These are phyloP conservation scores for Blastomyces percursus DNA, from an alignment of 2,329 filamentous ascomycete genomes.

Conservation along the genomic window DNA sequence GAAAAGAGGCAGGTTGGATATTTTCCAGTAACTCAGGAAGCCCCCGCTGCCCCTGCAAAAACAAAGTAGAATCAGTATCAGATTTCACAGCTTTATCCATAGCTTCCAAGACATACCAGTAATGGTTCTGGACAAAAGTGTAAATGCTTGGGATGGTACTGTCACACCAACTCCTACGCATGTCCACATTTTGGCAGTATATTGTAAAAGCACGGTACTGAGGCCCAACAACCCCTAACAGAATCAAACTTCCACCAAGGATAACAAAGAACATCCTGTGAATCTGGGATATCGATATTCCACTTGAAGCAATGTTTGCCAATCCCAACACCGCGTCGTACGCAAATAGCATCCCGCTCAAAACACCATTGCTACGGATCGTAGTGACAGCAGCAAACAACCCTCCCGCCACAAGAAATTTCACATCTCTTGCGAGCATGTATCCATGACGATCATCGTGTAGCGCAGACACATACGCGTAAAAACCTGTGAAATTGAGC, in stretches of 20 bases:
- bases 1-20: constrained; percentile 79
- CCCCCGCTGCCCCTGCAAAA: constrained; percentile 49
- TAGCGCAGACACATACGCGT: constrained; percentile 50
- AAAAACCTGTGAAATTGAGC: constrained; percentile 62
- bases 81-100: not conserved
- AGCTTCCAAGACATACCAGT: constrained; percentile 57
- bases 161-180: constrained; percentile 61
- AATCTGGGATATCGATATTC: constrained; percentile 30
- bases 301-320: constrained; percentile 32
- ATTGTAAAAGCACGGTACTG: constrained; percentile 63
- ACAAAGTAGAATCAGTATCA: not conserved
- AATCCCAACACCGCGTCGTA: constrained; percentile 44
- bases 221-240: constrained; percentile 56
- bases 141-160: constrained; percentile 74
- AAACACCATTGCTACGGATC: constrained; percentile 74
- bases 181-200: constrained; percentile 46
- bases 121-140: constrained; percentile 73
- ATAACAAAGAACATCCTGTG: constrained; percentile 49
- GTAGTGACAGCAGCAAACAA: constrained; percentile 61
- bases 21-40: constrained; percentile 80
- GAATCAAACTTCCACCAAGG: constrained; percentile 57
- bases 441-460: constrained; percentile 23
- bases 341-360: constrained; percentile 68
- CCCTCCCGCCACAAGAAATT: constrained; percentile 52
- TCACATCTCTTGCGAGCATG: constrained; percentile 31